phyloP scores from a whole-genome alignment of 169 alveolate species.

The Plasmodium inui region DNA sequence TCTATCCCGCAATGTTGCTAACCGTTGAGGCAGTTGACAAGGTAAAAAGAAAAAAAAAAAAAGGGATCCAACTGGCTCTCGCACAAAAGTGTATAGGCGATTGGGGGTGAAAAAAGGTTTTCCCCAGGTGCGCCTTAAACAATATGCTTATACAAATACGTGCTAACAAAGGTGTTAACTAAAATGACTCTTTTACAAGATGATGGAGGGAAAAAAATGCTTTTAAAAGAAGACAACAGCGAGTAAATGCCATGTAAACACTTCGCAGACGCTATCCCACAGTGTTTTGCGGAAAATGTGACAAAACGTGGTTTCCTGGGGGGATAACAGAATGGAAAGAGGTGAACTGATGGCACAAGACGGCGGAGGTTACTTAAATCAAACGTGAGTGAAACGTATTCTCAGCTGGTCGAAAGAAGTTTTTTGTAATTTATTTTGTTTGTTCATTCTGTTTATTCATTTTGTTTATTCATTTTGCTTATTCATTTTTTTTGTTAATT shows the following conservation, averaged over 20 bases:
- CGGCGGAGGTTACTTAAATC: constrained; percentile 10
- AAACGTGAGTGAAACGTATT: background rate
- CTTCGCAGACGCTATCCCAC: constrained; percentile 15
- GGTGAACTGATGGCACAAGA: background rate
- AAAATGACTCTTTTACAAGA: background rate
- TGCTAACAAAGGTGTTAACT: background rate
- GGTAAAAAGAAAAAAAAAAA: background rate
- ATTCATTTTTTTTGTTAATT: background rate
- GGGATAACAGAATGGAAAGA: constrained; percentile 12
- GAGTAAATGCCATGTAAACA: constrained; percentile 8
- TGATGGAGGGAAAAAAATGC: background rate
- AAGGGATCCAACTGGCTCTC: background rate
- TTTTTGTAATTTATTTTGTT: background rate
- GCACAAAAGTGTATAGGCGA: constrained; percentile 3
- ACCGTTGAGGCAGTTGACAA: background rate
- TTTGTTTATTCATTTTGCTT: background rate
- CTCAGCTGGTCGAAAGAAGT: background rate
- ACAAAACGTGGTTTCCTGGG: background rate
- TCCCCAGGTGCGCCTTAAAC: background rate
- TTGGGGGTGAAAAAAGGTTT: background rate
- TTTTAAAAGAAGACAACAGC: constrained; percentile 34
- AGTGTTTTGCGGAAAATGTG: constrained; percentile 21
- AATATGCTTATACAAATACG: background rate
- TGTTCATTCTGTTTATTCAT: background rate
- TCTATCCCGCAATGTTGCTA: background rate